phyloP scores from a whole-genome alignment of 352 stramenopile species.

The Phytophthora pistaciae region DNA sequence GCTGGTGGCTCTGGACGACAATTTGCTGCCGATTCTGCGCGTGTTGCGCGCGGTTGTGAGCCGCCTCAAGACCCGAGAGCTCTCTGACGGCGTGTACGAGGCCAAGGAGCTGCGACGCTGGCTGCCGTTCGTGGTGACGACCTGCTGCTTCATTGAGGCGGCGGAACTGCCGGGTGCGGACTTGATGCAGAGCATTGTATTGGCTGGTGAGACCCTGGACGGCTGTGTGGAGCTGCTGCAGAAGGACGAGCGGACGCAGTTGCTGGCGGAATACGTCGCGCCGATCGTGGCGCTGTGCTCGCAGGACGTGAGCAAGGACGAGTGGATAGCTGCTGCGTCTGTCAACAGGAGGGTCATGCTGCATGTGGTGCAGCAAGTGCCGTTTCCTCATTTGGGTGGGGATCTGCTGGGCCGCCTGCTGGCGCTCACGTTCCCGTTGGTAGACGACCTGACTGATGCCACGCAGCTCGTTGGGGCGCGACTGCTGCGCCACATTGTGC shows the following conservation, averaged over 20 bases:
- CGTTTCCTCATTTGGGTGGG: constrained; percentile 66
- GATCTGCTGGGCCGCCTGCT: constrained; percentile 80
- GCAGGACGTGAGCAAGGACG: constrained; percentile 68
- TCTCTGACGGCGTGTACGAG: neutral
- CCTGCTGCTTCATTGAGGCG: constrained; percentile 45
- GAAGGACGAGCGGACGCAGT: constrained; percentile 6
- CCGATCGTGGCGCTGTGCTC: constrained; percentile 56
- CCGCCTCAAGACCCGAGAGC: constrained; percentile 1
- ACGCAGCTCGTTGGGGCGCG: constrained; percentile 70
- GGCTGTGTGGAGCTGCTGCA: constrained; percentile 26
- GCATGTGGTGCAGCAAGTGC: constrained; percentile 61
- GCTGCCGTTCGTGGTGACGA: constrained; percentile 48
- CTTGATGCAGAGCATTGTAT: constrained; percentile 29
- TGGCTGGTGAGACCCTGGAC: constrained; percentile 34
- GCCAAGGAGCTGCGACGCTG: constrained; percentile 40
- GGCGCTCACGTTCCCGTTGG: constrained; percentile 79
- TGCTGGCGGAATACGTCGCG: constrained; percentile 44
- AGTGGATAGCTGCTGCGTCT: constrained; percentile 61
- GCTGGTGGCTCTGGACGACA: constrained; percentile 37
- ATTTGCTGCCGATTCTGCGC: constrained; percentile 38
- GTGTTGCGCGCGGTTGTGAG: constrained; percentile 32
- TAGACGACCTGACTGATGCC: constrained; percentile 75
- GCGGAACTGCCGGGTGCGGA: constrained; percentile 34
- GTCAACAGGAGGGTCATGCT: constrained; percentile 69
- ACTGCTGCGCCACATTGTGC: constrained; percentile 71